phyloP scores from a whole-genome alignment of 1,284 basidiomycete genomes.

The Cutaneotrichosporon dermatis region DNA sequence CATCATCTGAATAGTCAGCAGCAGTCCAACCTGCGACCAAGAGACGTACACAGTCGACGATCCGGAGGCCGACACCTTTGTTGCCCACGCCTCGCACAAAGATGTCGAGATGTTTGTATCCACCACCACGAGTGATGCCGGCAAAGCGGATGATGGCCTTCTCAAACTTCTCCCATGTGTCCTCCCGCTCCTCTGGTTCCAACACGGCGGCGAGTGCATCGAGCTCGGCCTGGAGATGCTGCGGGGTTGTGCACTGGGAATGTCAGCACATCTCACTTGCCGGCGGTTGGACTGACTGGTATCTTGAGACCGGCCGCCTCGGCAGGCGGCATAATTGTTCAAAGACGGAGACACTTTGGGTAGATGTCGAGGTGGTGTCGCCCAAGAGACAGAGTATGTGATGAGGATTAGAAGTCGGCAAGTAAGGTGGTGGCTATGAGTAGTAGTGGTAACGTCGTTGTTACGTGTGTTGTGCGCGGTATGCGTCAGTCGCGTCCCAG shows the following conservation, averaged over 20 bases:
- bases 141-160: slow-evolving; percentile 45
- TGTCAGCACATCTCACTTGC: background rate
- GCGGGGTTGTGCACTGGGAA: slow-evolving; percentile 42
- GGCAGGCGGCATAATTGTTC: slow-evolving; percentile 26
- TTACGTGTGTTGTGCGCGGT: too few species aligned
- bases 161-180: slow-evolving; percentile 50
- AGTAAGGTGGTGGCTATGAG: background rate
- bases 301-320: slow-evolving; percentile 40
- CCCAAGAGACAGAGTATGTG: background rate
- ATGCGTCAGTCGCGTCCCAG: too few species aligned
- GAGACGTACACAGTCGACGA: slow-evolving; percentile 47
- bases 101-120: slow-evolving; percentile 43
- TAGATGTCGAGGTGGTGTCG: background rate
- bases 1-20: slow-evolving; percentile 40
- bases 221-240: slow-evolving; percentile 41
- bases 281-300: slow-evolving; percentile 25
- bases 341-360: background rate
- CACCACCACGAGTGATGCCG: slow-evolving; percentile 46
- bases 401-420: background rate
- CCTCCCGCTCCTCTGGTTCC: slow-evolving; percentile 46
- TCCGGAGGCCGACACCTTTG: slow-evolving; percentile 40
- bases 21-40: background rate
- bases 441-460: background rate
- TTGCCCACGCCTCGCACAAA: slow-evolving; percentile 45
- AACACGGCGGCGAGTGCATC: slow-evolving; percentile 36